A percentile compares a stretch with the other conserved stretches of the same genome.
Conservation (phyloP, 2,329 filamentous ascomycete species). For the Saccharata proteae region DNA sequence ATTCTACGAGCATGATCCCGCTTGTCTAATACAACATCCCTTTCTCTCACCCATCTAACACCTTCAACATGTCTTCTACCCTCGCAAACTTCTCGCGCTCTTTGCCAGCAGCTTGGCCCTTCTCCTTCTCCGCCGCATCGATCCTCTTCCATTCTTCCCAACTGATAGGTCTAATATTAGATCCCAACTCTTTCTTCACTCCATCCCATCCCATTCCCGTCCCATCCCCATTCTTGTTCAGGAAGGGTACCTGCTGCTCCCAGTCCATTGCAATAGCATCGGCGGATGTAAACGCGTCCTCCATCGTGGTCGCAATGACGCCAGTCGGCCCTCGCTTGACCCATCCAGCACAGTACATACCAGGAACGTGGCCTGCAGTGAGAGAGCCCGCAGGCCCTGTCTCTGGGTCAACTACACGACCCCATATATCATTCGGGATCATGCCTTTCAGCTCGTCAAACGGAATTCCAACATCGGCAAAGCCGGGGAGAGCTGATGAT, state of each 20-base stretch:
- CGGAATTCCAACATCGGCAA: slow-evolving; percentile 59
- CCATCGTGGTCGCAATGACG: slow-evolving; percentile 92
- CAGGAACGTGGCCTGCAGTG: slow-evolving; percentile 44
- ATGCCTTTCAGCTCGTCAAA: slow-evolving; percentile 67
- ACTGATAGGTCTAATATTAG: slow-evolving; percentile 50
- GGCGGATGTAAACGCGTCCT: slow-evolving; percentile 80
- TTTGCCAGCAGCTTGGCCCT: slow-evolving; percentile 58
- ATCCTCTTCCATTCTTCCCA: slow-evolving; percentile 86
- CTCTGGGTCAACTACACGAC: slow-evolving; percentile 48
- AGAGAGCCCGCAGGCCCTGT: slow-evolving; percentile 23
- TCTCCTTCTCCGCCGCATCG: slow-evolving; percentile 60
- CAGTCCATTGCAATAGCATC: slow-evolving; percentile 78
- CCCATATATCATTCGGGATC: slow-evolving; percentile 70
- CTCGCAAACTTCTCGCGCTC: slow-evolving; percentile 56
- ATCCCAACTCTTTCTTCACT: slow-evolving; percentile 47
- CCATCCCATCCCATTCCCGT: slow-evolving; percentile 62
- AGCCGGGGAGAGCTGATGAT: slow-evolving; percentile 62
- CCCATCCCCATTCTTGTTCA: slow-evolving; percentile 24
- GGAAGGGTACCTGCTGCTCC: slow-evolving; percentile 36
- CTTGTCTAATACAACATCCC: too few species aligned
- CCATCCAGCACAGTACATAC: slow-evolving; percentile 91
- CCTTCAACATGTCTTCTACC: slow-evolving; percentile 46
- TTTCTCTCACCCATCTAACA: slow-evolving; percentile 19
- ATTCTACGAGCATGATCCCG: too few species aligned
- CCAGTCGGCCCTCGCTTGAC: slow-evolving; percentile 90